Percentiles rank a stretch among this genome's conserved stretches.
phyloP scores from a whole-genome alignment of 108 stramenopile species.

The Poteriospumella lacustris region DNA sequence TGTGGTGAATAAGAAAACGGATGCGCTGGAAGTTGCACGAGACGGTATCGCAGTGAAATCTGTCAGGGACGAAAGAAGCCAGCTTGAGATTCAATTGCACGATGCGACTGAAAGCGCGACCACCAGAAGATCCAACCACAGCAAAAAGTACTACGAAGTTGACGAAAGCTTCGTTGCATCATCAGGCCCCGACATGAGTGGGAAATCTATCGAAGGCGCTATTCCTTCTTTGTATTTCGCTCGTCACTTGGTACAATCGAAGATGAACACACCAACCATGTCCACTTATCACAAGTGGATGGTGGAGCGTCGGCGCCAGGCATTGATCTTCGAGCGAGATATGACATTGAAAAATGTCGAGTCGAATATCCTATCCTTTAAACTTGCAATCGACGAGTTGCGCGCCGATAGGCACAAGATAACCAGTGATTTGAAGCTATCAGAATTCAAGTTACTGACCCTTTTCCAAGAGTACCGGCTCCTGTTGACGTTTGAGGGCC shows the following conservation, averaged over 20 bases:
- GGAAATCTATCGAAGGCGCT: too few species aligned
- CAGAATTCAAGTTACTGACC: slow-evolving; percentile 51
- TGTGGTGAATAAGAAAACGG: slow-evolving; percentile 1
- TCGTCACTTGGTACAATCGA: not conserved
- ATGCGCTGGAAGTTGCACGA: not conserved
- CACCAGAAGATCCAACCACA: not conserved
- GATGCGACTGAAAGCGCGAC: not conserved
- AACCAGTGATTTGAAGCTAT: slow-evolving; percentile 48
- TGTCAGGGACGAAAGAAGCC: not conserved
- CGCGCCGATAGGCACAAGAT: slow-evolving; percentile 46
- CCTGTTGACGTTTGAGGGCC: slow-evolving; percentile 50
- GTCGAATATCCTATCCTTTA: slow-evolving; percentile 43
- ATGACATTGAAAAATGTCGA: slow-evolving; percentile 34
- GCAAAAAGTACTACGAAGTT: not conserved
- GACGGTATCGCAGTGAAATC: not conserved
- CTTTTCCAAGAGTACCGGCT: slow-evolving; percentile 51
- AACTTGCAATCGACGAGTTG: slow-evolving; percentile 48
- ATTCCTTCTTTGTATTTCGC: too few species aligned
- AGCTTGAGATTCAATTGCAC: not conserved
- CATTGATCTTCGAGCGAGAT: slow-evolving; percentile 33
- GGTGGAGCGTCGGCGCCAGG: not conserved
- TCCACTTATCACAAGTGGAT: not conserved
- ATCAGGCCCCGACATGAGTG: too few species aligned
- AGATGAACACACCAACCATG: not conserved
- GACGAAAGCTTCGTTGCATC: not conserved